phyloP scores from a whole-genome alignment of 2,329 filamentous ascomycete species.

The Fusarium aywerte region DNA sequence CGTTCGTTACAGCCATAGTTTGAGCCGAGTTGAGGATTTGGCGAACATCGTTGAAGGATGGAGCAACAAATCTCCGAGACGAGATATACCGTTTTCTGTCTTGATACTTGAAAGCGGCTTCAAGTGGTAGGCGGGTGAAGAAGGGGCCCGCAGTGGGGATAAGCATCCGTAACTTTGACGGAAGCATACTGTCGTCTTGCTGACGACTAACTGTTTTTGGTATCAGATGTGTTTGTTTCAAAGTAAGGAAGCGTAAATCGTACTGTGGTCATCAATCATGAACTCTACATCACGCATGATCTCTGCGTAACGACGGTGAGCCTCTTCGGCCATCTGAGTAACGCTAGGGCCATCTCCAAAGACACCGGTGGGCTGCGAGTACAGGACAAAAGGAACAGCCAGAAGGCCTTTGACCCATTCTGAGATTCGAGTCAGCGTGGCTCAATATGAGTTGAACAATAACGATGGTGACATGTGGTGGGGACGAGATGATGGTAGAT shows the following conservation, averaged over 20 bases:
- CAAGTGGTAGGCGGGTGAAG: conserved; percentile 87
- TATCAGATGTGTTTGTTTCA: background rate
- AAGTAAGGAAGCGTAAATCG: conserved; percentile 30
- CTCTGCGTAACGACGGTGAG: conserved; percentile 90
- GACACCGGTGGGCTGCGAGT: conserved; percentile 91
- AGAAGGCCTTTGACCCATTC: conserved; percentile 98
- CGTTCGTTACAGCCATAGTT: conserved; percentile 86
- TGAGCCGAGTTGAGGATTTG: conserved; percentile 95
- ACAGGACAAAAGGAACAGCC: conserved; percentile 94
- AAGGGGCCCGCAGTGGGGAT: conserved; percentile 93
- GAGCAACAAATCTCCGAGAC: conserved; percentile 89
- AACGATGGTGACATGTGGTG: conserved; percentile 4
- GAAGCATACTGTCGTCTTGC: conserved; percentile 69
- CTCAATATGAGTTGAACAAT: background rate
- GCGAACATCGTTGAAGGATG: conserved; percentile 96
- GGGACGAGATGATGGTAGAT: background rate
- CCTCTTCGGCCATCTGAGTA: conserved; percentile 78
- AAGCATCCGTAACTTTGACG: conserved; percentile 91
- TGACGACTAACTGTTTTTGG: conserved; percentile 75
- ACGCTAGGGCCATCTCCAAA: conserved; percentile 77
- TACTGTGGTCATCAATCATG: conserved; percentile 92
- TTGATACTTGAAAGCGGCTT: conserved; percentile 91
- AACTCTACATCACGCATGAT: conserved; percentile 94
- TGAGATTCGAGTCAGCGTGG: conserved; percentile 46
- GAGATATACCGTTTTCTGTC: conserved; percentile 88